Percentiles rank a stretch among this genome's conserved stretches.
phyloP scores from a whole-genome alignment of 2,329 filamentous ascomycete genomes.

The Juglanconis oblonga region DNA sequence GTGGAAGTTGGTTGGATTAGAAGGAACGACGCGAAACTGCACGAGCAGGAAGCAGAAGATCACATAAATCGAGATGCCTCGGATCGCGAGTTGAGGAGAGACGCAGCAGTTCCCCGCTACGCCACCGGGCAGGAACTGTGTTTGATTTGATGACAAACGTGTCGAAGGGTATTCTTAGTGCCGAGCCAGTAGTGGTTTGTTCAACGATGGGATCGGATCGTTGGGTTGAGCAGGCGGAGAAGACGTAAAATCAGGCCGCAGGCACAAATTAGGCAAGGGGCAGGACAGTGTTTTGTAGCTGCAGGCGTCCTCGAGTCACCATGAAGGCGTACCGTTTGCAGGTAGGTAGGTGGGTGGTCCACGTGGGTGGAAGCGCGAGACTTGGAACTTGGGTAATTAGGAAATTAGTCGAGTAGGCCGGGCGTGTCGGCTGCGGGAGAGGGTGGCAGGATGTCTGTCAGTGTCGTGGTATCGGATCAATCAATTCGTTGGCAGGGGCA shows the following conservation, averaged over 20 bases:
- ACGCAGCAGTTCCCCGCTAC: not conserved
- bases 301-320: not conserved
- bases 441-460: not conserved
- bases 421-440: not conserved
- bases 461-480: not conserved
- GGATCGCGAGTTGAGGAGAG: not conserved
- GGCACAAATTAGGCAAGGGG: not conserved
- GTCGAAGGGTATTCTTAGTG: not conserved
- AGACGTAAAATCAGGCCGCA: not conserved
- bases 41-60: not conserved
- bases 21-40: too few species aligned
- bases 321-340: conserved; percentile 2
- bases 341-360: not conserved
- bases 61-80: not conserved
- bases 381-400: not conserved
- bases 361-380: too few species aligned
- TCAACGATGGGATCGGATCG: not conserved
- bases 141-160: not conserved
- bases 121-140: not conserved
- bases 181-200: not conserved
- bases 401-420: not conserved
- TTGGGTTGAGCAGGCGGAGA: not conserved
- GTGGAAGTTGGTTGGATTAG: too few species aligned
- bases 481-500: not conserved
- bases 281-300: conserved; percentile 12